Conservation (phyloP, 257 asterid species). For the Vinca minor region DNA sequence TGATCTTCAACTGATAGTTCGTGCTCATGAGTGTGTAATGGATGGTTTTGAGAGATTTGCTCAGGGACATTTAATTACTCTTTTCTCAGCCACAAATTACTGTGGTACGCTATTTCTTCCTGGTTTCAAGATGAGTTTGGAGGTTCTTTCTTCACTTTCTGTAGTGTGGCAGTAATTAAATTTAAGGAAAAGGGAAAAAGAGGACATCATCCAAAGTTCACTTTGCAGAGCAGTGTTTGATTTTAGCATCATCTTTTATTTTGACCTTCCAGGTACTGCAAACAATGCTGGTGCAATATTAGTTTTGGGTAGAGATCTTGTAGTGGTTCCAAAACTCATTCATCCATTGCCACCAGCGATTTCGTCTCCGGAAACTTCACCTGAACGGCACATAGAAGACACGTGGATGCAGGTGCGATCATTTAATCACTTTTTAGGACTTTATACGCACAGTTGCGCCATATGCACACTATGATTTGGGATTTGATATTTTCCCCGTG, state of each 20-base stretch:
- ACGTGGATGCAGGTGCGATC: constrained; percentile 91
- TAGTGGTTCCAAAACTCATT: constrained; percentile 89
- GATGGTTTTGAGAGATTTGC: constrained; percentile 99
- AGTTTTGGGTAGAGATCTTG: constrained; percentile 97
- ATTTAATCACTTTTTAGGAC: neutral
- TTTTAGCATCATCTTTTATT: neutral
- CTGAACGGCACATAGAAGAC: constrained; percentile 73
- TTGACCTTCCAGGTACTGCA: constrained; percentile 58
- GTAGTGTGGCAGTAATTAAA: neutral
- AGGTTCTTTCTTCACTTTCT: neutral
- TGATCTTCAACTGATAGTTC: constrained; percentile 89
- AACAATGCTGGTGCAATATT: constrained; percentile 98
- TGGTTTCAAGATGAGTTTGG: neutral
- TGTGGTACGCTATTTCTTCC: constrained; percentile 57
- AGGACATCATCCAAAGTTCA: neutral
- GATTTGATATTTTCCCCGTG: constrained; percentile 3
- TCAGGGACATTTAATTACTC: constrained; percentile 95
- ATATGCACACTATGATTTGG: constrained; percentile 1
- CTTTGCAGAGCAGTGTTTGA: neutral
- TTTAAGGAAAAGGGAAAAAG: neutral
- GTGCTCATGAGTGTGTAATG: constrained; percentile 99
- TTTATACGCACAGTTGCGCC: neutral
- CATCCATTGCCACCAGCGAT: constrained; percentile 90
- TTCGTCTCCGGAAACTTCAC: constrained; percentile 85
- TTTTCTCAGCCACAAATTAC: constrained; percentile 95